Percentiles rank a stretch among this genome's conserved stretches.
Evolutionary conservation across 805 yeast species (phyloP).

Genomic region (Kluyveromyces aestuarii): DNA sequence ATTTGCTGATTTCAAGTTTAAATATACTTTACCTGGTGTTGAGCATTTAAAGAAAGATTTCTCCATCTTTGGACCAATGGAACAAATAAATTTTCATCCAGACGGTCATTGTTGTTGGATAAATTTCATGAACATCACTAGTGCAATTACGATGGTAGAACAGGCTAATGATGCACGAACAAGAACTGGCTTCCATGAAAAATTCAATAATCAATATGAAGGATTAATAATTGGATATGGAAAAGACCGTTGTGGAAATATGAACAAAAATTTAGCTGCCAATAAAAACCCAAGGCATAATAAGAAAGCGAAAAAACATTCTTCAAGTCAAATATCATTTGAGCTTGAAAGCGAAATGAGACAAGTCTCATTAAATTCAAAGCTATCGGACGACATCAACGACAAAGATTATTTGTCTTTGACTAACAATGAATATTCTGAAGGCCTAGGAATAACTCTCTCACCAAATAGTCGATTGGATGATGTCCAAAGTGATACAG

Average conservation of each 20-base stretch:
- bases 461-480: not conserved
- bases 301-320: conserved; percentile 32
- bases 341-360: not conserved
- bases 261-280: conserved; percentile 32
- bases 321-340: conserved; percentile 2
- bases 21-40: conserved; percentile 36
- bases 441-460: not conserved
- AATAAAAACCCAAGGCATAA: conserved; percentile 38
- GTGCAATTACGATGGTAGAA: conserved; percentile 58
- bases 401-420: not conserved
- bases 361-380: not conserved
- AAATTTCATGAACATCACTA: conserved; percentile 53
- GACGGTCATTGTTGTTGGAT: conserved; percentile 69
- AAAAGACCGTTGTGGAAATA: conserved; percentile 72
- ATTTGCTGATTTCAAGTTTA: conserved; percentile 22
- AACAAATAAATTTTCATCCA: conserved; percentile 64
- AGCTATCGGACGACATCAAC: not conserved
- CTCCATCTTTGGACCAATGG: conserved; percentile 56
- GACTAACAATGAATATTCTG: not conserved
- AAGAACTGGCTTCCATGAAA: conserved; percentile 29
- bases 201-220: conserved; percentile 38
- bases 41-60: conserved; percentile 50
- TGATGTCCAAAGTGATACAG: not conserved
- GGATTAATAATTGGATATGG: conserved; percentile 58
- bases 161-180: conserved; percentile 37